Evolutionary conservation across 495 filamentous ascomycete genomes (phyloP).

Genomic region (Parathielavia hyrcaniae): DNA sequence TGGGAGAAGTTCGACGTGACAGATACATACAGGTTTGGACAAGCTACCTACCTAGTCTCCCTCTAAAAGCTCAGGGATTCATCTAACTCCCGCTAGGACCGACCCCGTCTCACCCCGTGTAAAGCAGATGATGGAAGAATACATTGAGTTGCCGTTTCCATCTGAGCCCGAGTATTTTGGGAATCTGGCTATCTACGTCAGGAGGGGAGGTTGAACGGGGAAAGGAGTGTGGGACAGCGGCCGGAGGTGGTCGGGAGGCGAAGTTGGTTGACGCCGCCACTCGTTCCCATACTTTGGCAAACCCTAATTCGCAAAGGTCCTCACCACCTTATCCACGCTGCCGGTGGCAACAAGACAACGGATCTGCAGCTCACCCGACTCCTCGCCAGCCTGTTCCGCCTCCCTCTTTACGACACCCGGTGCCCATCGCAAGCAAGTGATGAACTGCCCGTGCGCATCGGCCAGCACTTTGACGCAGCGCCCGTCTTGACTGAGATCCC

Average conservation of each 20-base stretch:
- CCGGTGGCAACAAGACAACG: slow-evolving; percentile 59
- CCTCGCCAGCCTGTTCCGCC: slow-evolving; percentile 39
- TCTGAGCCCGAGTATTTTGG: neutral
- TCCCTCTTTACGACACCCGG: slow-evolving; percentile 62
- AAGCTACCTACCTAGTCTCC: neutral
- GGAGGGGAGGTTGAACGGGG: neutral
- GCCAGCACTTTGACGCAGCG: slow-evolving; percentile 76
- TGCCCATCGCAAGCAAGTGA: slow-evolving; percentile 84
- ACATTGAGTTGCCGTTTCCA: slow-evolving; percentile 3
- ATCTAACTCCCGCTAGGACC: neutral
- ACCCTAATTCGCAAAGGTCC: slow-evolving; percentile 52
- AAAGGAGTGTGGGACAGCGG: neutral
- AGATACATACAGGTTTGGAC: neutral
- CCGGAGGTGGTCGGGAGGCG: no score
- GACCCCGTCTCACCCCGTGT: slow-evolving; percentile 3
- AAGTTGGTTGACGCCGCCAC: no score
- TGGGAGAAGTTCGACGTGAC: slow-evolving; percentile 13
- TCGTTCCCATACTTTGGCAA: no score
- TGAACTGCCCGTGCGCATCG: slow-evolving; percentile 78
- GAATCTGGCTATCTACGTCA: neutral
- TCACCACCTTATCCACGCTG: slow-evolving; percentile 54
- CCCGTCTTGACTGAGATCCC: slow-evolving; percentile 87
- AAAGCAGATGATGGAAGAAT: slow-evolving; percentile 2
- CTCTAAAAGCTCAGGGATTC: neutral
- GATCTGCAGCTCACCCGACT: slow-evolving; percentile 37